These are phyloP conservation scores for Aspergillus haitiensis DNA, from an alignment of 495 filamentous ascomycete genomes.

Conservation along the genomic window DNA sequence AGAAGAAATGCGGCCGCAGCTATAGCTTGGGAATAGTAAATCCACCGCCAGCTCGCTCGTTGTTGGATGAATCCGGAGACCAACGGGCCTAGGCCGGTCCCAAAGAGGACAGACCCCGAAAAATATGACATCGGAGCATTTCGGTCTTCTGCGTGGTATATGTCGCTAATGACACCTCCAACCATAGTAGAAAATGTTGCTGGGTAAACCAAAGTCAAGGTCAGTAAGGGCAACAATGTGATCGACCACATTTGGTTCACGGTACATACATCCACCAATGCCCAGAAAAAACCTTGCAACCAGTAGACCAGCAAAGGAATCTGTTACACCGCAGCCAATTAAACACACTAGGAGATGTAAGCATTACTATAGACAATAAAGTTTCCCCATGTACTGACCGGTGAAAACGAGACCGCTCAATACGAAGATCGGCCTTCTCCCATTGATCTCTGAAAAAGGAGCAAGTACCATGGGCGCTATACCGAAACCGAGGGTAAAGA, in stretches of 20 bases:
- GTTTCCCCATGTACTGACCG: constrained; percentile 26
- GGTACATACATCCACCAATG: constrained; percentile 59
- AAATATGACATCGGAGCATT: constrained; percentile 93
- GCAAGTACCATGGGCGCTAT: constrained; percentile 88
- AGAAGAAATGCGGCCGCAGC: constrained; percentile 62
- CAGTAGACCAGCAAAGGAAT: constrained; percentile 70
- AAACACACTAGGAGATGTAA: constrained; percentile 52
- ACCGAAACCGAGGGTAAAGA: constrained; percentile 80
- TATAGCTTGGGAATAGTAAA: constrained; percentile 86
- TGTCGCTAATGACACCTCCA: constrained; percentile 86
- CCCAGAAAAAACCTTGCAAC: constrained; percentile 76
- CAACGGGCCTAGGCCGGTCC: constrained; percentile 80
- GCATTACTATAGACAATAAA: neutral
- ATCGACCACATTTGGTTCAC: neutral
- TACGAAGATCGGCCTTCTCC: constrained; percentile 78
- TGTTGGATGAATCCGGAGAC: constrained; percentile 69
- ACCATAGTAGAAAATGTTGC: constrained; percentile 89
- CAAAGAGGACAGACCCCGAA: constrained; percentile 70
- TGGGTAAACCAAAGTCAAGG: neutral
- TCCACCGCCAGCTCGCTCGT: constrained; percentile 76
- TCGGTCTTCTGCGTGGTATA: constrained; percentile 74
- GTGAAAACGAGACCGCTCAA: constrained; percentile 69
- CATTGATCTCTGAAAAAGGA: constrained; percentile 86
- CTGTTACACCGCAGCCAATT: constrained; percentile 72
- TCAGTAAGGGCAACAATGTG: constrained; percentile 16